Evolutionary conservation across 108 stramenopile species (phyloP).

Genomic region (Chaetoceros tenuissimus): DNA sequence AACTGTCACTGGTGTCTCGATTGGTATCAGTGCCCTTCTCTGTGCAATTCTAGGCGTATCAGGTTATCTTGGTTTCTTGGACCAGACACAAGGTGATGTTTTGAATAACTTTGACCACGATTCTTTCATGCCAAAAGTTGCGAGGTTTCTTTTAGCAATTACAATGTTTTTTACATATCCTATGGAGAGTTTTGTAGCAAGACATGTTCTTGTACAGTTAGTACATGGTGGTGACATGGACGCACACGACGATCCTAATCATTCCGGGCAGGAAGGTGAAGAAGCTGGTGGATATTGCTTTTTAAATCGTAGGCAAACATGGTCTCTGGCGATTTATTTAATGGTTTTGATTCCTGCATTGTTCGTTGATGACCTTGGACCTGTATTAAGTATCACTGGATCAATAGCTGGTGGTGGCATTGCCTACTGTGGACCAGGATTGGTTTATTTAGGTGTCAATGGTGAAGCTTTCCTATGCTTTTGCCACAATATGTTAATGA

Average conservation of each 20-base stretch:
- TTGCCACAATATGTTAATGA: slow-evolving; percentile 8
- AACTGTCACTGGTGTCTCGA: slow-evolving; percentile 42
- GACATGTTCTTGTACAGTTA: slow-evolving; percentile 62
- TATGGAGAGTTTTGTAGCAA: slow-evolving; percentile 74
- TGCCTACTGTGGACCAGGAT: slow-evolving; percentile 66
- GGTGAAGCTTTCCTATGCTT: slow-evolving; percentile 51
- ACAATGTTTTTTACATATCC: slow-evolving; percentile 80
- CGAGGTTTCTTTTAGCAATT: slow-evolving; percentile 53
- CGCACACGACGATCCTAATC: slow-evolving; percentile 17
- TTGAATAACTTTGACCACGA: slow-evolving; percentile 68
- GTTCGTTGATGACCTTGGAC: slow-evolving; percentile 66
- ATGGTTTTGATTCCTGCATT: slow-evolving; percentile 58
- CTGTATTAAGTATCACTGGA: slow-evolving; percentile 70
- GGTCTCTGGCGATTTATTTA: slow-evolving; percentile 54
- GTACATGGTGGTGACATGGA: slow-evolving; percentile 71
- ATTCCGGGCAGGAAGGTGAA: slow-evolving; percentile 12
- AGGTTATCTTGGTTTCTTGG: slow-evolving; percentile 76
- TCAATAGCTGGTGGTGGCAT: slow-evolving; percentile 62
- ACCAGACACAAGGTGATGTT: slow-evolving; percentile 64
- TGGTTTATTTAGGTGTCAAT: slow-evolving; percentile 67
- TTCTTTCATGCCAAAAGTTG: slow-evolving; percentile 39
- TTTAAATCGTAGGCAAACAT: slow-evolving; percentile 34
- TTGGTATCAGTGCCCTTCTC: slow-evolving; percentile 29
- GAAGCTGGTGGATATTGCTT: slow-evolving; percentile 23
- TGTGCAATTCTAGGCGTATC: slow-evolving; percentile 50